Conservation (phyloP, 2,329 filamentous ascomycete species). For the Diaporthe vaccinii region DNA sequence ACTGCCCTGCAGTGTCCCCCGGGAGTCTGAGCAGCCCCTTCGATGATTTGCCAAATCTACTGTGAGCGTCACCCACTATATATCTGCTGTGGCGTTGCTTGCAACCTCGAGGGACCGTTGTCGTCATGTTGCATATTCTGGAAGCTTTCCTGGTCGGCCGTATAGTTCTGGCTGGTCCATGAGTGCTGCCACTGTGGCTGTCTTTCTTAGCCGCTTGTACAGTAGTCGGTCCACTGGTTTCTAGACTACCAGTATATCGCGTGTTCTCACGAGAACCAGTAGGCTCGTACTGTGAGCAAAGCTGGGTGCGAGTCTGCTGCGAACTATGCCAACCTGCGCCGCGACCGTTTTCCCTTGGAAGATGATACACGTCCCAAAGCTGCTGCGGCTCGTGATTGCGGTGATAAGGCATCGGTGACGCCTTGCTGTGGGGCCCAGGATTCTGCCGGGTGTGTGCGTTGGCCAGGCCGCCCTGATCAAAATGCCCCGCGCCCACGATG, state of each 20-base stretch:
- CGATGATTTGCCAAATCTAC: constrained; percentile 6
- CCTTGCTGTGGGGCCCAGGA: constrained; percentile 12
- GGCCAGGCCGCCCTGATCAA: constrained; percentile 13
- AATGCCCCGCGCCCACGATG: constrained; percentile 18
- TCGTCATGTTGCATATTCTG: constrained; percentile 37
- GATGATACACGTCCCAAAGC: background rate
- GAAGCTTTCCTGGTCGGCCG: constrained; percentile 1
- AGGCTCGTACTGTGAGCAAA: background rate
- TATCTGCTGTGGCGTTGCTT: constrained; percentile 14
- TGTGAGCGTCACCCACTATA: background rate
- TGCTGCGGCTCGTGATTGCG: background rate
- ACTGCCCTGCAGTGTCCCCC: constrained; percentile 1
- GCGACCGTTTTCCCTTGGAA: background rate
- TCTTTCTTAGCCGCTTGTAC: background rate
- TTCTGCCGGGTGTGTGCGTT: constrained; percentile 19
- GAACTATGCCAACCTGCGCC: background rate
- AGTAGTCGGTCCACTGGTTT: background rate
- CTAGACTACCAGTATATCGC: background rate
- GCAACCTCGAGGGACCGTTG: constrained; percentile 17
- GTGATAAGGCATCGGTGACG: constrained; percentile 23
- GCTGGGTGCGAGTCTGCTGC: background rate
- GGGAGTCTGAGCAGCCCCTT: background rate
- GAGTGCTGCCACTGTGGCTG: background rate
- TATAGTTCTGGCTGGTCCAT: background rate
- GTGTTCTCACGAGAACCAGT: background rate